These are phyloP conservation scores for Sisymbrium altissimum DNA, from an alignment of 345 rosid genomes.

Conservation along the genomic window DNA sequence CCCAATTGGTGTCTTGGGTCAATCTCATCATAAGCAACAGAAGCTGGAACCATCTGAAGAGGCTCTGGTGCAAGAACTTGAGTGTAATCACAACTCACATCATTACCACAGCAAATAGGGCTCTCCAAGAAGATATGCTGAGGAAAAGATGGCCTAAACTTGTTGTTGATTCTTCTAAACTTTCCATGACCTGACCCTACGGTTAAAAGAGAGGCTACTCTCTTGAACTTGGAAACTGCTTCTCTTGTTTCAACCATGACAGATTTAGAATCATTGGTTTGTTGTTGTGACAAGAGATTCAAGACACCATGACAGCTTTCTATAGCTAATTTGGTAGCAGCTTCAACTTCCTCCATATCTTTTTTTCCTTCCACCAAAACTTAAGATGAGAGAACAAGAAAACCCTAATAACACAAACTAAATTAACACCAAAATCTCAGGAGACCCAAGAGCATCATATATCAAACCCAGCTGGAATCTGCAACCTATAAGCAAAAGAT, in stretches of 20 bases:
- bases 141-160: conserved; percentile 52
- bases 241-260: conserved; percentile 49
- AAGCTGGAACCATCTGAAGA: conserved; percentile 51
- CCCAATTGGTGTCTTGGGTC: conserved; percentile 30
- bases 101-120: conserved; percentile 28
- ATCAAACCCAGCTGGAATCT: neutral
- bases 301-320: conserved; percentile 57
- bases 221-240: conserved; percentile 51
- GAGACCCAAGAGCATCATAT: neutral
- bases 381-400: conserved; percentile 4
- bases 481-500: conserved; percentile 12
- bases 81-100: conserved; percentile 9
- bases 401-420: neutral
- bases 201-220: conserved; percentile 55
- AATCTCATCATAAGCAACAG: conserved; percentile 28
- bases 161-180: conserved; percentile 45
- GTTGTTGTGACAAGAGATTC: conserved; percentile 43
- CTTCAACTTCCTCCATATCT: conserved; percentile 51
- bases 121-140: conserved; percentile 57
- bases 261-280: conserved; percentile 42
- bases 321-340: conserved; percentile 50
- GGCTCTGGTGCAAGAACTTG: conserved; percentile 61
- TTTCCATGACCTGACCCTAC: conserved; percentile 46
- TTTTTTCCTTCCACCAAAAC: neutral
- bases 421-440: conserved; percentile 12